These are phyloP conservation scores for Fusarium oxysporum DNA, from an alignment of 2,329 filamentous ascomycete genomes.

Conservation along the genomic window DNA sequence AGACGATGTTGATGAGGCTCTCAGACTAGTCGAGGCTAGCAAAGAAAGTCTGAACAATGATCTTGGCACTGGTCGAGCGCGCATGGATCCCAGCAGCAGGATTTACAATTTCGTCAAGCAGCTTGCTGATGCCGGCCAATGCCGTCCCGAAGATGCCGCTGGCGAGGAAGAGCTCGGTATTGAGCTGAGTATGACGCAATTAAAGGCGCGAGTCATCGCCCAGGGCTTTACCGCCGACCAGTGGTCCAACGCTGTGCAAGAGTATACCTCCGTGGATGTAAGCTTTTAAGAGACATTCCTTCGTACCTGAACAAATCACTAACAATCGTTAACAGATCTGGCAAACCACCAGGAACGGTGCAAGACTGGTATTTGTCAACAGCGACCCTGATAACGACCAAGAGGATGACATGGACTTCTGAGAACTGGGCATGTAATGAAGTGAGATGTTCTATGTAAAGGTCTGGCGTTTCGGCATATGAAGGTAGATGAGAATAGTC, in stretches of 20 bases:
- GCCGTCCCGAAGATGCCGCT: constrained; percentile 76
- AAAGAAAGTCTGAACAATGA: constrained; percentile 90
- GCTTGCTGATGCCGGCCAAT: constrained; percentile 87
- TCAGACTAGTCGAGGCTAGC: constrained; percentile 90
- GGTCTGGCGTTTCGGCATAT: constrained; percentile 50
- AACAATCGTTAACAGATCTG: constrained; percentile 69
- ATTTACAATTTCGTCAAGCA: constrained; percentile 96
- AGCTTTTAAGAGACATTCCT: constrained; percentile 61
- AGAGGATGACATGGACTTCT: constrained; percentile 62
- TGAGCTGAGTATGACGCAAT: constrained; percentile 87
- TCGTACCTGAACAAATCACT: constrained; percentile 46
- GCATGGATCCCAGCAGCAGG: constrained; percentile 84
- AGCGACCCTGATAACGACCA: constrained; percentile 64
- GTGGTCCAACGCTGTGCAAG: constrained; percentile 85
- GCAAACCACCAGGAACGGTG: constrained; percentile 80
- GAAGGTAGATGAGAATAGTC: constrained; percentile 38
- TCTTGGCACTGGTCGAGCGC: constrained; percentile 67
- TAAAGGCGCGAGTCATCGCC: constrained; percentile 90
- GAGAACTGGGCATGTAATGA: constrained; percentile 33
- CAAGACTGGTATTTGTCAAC: constrained; percentile 75
- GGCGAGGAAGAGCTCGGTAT: constrained; percentile 64
- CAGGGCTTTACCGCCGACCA: constrained; percentile 98
- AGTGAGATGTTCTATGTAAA: constrained; percentile 31
- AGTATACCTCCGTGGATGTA: constrained; percentile 90
- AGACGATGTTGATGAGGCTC: constrained; percentile 95